Evolutionary conservation across 1,139 yeast species (phyloP), one percentile per base, ranked within the genome.

Genomic region (Suhomyces bolitotheri): DNA sequence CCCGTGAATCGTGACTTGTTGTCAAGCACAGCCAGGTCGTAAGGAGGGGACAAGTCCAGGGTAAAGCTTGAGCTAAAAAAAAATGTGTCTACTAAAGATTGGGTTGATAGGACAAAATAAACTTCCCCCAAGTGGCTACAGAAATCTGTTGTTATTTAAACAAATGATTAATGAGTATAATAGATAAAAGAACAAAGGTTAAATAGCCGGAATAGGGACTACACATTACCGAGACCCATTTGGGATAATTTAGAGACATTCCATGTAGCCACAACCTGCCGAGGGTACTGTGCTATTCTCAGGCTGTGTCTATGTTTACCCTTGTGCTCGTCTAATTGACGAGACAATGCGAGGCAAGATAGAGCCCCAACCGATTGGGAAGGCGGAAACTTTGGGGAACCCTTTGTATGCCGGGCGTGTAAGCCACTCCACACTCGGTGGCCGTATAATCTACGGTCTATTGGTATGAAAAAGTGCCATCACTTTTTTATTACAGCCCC

Each of bases 81-180:
- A 19, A 25, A n/a, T n/a, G n/a, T n/a, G n/a, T n/a, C 7, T 8
- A 17, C 20, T 17, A 17, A 17, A 17, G 20, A 31, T 20, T 11
- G 11, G 37, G 36, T 35, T 30, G 39, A 31, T 25, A 28, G 22
- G 39, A 28, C 32, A 35, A 31, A 35, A 11, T 26, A 21, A 12
- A 16, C 22, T 23, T 26, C 29, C 7, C 27, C 27, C 27, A 32
- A 27, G 16, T 32, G 31, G 31, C 27, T 30, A 26, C 34, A 31
- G 33, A 36, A 31, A 31, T 23, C 22, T 33, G 39, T 24, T 31
- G 39, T 31, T 36, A 36, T 36, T 36, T 36, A 36, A 36, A 31
- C 32, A 24, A 31, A 26, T 13, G 20, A 20, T 12, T 15, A 28
- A 31, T 31, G 29, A 28, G 27, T 28, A 21, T 25, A 29, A 24